Percentiles rank a stretch among this genome's conserved stretches.
Conservation (phyloP, 2,329 filamentous ascomycete genomes). For the Rhytidhysteron rufulum region DNA sequence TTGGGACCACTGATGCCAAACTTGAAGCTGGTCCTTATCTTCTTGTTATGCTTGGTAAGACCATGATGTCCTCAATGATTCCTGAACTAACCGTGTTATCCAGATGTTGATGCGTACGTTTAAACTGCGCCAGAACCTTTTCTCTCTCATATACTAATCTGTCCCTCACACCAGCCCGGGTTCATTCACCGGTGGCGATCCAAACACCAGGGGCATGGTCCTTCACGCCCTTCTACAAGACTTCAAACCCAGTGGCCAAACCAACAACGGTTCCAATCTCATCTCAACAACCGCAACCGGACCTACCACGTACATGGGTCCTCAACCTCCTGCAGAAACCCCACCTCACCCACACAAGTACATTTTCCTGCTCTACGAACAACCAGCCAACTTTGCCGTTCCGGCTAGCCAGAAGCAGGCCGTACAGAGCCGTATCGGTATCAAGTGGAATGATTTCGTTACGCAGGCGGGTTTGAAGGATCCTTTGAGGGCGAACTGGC, state of each 20-base stretch:
- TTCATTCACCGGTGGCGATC: conserved; percentile 1
- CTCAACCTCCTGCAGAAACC: conserved; percentile 24
- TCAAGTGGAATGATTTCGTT: conserved; percentile 20
- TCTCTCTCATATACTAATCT: too few species aligned
- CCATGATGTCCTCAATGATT: too few species aligned
- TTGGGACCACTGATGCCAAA: conserved; percentile 19
- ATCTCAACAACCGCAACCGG: conserved; percentile 24
- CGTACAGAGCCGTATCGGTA: conserved; percentile 15
- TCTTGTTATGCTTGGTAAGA: conserved; percentile 26
- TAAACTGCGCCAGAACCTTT: too few species aligned
- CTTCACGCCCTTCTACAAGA: conserved; percentile 27
- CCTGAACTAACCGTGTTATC: conserved; percentile 2
- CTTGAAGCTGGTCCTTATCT: conserved; percentile 25
- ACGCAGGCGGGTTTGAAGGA: conserved; percentile 17
- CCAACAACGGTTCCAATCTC: conserved; percentile 19
- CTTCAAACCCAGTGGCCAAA: conserved; percentile 16
- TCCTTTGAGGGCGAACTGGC: conserved; percentile 18
- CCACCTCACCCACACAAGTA: conserved; percentile 28
- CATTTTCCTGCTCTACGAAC: conserved; percentile 25
- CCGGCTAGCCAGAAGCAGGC: conserved; percentile 17
- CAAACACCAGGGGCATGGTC: conserved; percentile 16
- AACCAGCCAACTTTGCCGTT: conserved; percentile 23
- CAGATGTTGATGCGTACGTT: conserved; percentile 9
- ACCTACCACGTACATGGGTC: conserved; percentile 27
- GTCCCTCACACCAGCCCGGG: background rate